Conservation (phyloP, 108 stramenopile genomes). For the Mayamaea pseudoterrestris region DNA sequence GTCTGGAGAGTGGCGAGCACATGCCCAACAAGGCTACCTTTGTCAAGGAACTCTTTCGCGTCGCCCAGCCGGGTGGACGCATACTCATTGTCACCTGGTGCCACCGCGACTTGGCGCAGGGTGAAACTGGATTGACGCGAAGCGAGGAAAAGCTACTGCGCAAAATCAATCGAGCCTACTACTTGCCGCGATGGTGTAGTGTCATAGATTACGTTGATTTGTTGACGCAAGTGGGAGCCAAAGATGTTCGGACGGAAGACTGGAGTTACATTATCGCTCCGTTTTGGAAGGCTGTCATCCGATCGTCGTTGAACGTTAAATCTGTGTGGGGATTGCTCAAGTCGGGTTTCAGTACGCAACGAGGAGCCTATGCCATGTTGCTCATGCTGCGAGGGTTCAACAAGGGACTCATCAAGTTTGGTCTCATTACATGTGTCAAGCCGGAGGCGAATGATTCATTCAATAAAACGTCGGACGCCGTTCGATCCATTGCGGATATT, state of each 20-base stretch:
- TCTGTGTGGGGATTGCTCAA: conserved; percentile 57
- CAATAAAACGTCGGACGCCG: too few species aligned
- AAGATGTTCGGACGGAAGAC: conserved; percentile 60
- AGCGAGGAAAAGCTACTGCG: conserved; percentile 67
- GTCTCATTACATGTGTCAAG: conserved; percentile 73
- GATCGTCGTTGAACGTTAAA: conserved; percentile 59
- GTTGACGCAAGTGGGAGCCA: conserved; percentile 52
- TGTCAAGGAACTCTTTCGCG: conserved; percentile 80
- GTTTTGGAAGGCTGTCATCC: conserved; percentile 92
- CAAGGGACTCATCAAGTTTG: conserved; percentile 81
- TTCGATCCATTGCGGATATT: too few species aligned
- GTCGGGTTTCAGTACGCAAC: conserved; percentile 64
- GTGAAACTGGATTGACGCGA: conserved; percentile 48
- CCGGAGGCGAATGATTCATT: conserved; percentile 10
- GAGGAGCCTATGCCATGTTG: conserved; percentile 84
- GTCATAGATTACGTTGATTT: conserved; percentile 67
- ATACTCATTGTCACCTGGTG: conserved; percentile 93
- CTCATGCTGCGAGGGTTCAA: conserved; percentile 77
- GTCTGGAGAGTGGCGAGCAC: conserved; percentile 91
- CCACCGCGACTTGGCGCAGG: conserved; percentile 79
- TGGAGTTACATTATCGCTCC: conserved; percentile 89
- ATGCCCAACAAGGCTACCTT: conserved; percentile 94
- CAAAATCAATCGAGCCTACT: conserved; percentile 85
- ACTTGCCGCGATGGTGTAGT: conserved; percentile 84
- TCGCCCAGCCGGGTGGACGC: conserved; percentile 61